Evolutionary conservation across 208 protist genomes (phyloP).

Genomic region (Trypanosoma lewisi): DNA sequence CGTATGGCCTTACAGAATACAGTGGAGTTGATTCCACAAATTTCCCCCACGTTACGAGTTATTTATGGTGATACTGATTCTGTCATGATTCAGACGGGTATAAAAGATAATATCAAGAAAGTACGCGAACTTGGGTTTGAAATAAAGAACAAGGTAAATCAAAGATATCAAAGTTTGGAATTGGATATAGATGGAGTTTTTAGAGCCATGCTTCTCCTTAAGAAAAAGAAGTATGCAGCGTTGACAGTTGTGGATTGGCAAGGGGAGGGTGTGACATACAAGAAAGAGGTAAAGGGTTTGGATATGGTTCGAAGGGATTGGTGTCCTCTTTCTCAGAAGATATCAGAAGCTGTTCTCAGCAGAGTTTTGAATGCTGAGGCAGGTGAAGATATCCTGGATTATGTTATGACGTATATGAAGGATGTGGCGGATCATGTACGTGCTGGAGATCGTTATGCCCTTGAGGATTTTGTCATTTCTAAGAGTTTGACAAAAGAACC

Average conservation of each 20-base stretch:
- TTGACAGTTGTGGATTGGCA: slow-evolving; percentile 78
- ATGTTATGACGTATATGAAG: slow-evolving; percentile 92
- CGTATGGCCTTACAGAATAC: slow-evolving; percentile 94
- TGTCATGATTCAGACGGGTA: slow-evolving; percentile 98
- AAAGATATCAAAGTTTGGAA: slow-evolving; percentile 96
- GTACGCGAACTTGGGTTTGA: slow-evolving; percentile 89
- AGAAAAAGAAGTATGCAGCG: slow-evolving; percentile 95
- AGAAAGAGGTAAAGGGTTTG: slow-evolving; percentile 97
- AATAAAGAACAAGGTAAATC: slow-evolving; percentile 97
- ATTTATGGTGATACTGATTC: slow-evolving; percentile 99
- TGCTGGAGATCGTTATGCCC: slow-evolving; percentile 43
- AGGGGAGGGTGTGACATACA: slow-evolving; percentile 59
- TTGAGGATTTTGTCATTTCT: slow-evolving; percentile 97
- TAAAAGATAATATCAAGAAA: slow-evolving; percentile 80
- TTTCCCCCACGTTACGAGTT: slow-evolving; percentile 87
- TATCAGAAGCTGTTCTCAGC: slow-evolving; percentile 92
- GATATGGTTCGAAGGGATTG: slow-evolving; percentile 99
- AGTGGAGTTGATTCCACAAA: slow-evolving; percentile 91
- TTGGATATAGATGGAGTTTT: slow-evolving; percentile 99
- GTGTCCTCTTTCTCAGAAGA: slow-evolving; percentile 96
- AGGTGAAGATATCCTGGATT: slow-evolving; percentile 86
- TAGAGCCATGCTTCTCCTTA: slow-evolving; percentile 95
- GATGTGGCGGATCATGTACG: slow-evolving; percentile 77
- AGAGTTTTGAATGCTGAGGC: slow-evolving; percentile 90
- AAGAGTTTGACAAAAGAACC: slow-evolving; percentile 97